Base-by-base conservation (phyloP, 148 eudicot species). In the Cornus controversa region DNA sequence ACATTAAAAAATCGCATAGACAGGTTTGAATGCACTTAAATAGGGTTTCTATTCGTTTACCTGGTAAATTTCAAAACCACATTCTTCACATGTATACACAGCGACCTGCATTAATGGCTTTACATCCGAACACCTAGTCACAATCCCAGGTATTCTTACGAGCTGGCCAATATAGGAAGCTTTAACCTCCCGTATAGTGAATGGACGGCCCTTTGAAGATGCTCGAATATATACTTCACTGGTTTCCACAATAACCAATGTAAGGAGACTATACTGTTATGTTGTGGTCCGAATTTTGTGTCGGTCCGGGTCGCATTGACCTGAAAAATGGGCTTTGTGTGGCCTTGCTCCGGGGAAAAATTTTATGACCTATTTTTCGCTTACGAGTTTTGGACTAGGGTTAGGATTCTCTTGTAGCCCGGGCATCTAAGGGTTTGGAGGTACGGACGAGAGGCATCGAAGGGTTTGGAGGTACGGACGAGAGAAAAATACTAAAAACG, bases 41-140 rank as follows among this genome's bases (percentile, higher is more conserved):
- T 40, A 40, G 64, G 18, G 45, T 8, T 36, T 16, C 10, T 23
- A 8, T 11, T 54, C 0, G 62, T n/a, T 75, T 50, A 96, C 99
- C 99, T 96, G 98, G 76, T 96, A 96, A 76, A 96, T 96, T 81
- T 96, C 99, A 71, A 93, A 93, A 67, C 99, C 99, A 79, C 99
- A 96, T 78, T 93, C 97, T 81, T 96, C 99, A 77, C 99, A 96
- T 57, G 98, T 93, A 70, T 96, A 96, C 69, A 96, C 99, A 69
- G 98, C 97, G 25, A 96, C 99, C 84, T 96, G 93, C 98, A 96
- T 96, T 81, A 96, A 79, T 34, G 99, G 99, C 82, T 96, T 96
- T 62, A 96, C 99, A 84, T 96, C 99, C 29, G 99, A 92, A 82
- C 99, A 96, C 1, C 99, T 97, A 42, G 98, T 96, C 63, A 96